Conservation (phyloP, 345 rosid species). For the Sisymbrium altissimum region DNA sequence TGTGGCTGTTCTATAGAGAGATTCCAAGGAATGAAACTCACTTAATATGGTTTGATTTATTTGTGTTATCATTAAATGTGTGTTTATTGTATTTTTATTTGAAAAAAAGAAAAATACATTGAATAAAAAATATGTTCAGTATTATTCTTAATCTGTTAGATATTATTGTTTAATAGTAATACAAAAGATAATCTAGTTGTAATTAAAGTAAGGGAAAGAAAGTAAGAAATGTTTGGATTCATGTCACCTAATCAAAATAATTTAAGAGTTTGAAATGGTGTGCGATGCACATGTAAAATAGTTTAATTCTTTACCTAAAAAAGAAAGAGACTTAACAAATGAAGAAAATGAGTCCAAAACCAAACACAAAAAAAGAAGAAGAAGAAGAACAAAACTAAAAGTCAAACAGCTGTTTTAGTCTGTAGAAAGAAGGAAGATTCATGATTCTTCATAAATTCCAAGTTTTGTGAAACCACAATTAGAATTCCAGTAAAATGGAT, state of each 20-base stretch:
- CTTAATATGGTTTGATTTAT: background rate
- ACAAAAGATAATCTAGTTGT: background rate
- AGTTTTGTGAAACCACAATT: background rate
- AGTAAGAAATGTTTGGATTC: conserved; percentile 1
- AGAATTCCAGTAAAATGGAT: conserved; percentile 1
- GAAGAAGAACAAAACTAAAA: background rate
- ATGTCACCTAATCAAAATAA: background rate
- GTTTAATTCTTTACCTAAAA: conserved; percentile 4
- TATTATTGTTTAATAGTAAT: too few species aligned
- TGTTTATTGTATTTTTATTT: background rate
- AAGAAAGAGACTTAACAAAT: background rate
- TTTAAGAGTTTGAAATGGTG: too few species aligned
- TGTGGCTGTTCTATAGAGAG: background rate
- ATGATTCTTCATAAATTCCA: background rate
- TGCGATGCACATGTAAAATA: background rate
- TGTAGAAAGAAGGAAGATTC: background rate
- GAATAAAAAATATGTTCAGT: too few species aligned
- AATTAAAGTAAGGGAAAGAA: background rate
- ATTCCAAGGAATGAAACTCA: background rate
- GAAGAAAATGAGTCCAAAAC: background rate
- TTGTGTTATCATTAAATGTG: too few species aligned
- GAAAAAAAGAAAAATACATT: background rate
- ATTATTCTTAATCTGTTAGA: background rate
- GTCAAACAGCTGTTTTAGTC: conserved; percentile 1
- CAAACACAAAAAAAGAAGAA: too few species aligned